Conservation (phyloP, 2,329 filamentous ascomycete genomes). For the Ceratocystis alfenasii region DNA sequence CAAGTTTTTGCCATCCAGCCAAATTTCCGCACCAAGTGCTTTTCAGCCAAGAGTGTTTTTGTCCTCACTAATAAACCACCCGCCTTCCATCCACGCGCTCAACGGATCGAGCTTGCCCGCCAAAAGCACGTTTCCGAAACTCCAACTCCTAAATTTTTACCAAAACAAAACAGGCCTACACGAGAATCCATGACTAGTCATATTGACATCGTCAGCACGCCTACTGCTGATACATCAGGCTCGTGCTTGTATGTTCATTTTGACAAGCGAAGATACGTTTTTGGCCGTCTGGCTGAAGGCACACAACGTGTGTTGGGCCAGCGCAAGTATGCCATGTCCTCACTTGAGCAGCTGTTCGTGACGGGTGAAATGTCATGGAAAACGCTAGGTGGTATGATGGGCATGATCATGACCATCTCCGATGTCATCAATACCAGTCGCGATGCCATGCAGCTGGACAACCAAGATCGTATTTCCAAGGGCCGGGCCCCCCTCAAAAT, state of each 20-base stretch:
- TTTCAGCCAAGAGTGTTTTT: conserved; percentile 21
- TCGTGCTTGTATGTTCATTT: conserved; percentile 68
- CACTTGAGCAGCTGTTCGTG: conserved; percentile 68
- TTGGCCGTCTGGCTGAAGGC: conserved; percentile 74
- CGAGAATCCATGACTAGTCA: conserved; percentile 52
- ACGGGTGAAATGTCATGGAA: conserved; percentile 66
- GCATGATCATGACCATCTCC: conserved; percentile 73
- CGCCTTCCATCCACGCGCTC: neutral
- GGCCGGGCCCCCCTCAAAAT: conserved; percentile 28
- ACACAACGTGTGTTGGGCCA: conserved; percentile 66
- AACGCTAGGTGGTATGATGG: conserved; percentile 69
- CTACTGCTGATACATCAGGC: conserved; percentile 78
- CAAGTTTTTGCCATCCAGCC: conserved; percentile 19
- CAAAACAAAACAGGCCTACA: neutral
- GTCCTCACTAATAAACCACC: conserved; percentile 15
- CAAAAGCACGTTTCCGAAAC: neutral
- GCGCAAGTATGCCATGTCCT: conserved; percentile 51
- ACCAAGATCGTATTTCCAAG: conserved; percentile 33
- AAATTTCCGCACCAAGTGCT: conserved; percentile 14
- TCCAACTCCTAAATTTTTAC: neutral
- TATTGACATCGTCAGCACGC: conserved; percentile 65
- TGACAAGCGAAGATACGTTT: conserved; percentile 69
- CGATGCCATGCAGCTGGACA: conserved; percentile 32
- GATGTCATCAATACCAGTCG: conserved; percentile 46
- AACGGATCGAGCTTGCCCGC: neutral